phyloP scores from a whole-genome alignment of 2,329 filamentous ascomycete species.

The Ascochyta rabiei region DNA sequence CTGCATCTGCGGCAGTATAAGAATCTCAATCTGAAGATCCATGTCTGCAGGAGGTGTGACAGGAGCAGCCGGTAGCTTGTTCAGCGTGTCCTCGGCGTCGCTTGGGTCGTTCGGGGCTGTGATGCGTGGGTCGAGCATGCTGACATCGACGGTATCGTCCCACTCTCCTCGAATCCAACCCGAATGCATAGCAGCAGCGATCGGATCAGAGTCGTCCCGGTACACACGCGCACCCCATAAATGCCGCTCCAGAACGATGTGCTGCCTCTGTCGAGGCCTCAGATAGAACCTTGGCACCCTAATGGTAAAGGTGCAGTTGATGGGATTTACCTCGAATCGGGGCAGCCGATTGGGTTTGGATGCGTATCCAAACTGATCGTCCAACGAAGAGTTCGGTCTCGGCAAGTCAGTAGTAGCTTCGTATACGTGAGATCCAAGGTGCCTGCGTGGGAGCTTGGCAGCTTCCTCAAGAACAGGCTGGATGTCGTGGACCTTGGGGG shows the following conservation, averaged over 20 bases:
- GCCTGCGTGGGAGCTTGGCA: conserved; percentile 71
- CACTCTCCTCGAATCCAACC: conserved; percentile 93
- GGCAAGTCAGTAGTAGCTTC: conserved; percentile 65
- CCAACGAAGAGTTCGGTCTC: conserved; percentile 48
- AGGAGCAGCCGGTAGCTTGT: conserved; percentile 57
- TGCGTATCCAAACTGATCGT: conserved; percentile 63
- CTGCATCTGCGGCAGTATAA: conserved; percentile 80
- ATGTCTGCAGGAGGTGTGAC: conserved; percentile 69
- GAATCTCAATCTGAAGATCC: conserved; percentile 84
- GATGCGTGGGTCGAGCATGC: conserved; percentile 65
- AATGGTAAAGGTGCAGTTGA: conserved; percentile 87
- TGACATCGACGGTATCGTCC: conserved; percentile 75
- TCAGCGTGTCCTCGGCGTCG: conserved; percentile 51
- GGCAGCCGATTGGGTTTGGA: conserved; percentile 75
- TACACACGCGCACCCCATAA: conserved; percentile 96
- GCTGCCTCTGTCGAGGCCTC: conserved; percentile 71
- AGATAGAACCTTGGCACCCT: conserved; percentile 84
- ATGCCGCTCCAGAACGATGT: conserved; percentile 79
- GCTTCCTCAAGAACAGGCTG: conserved; percentile 71
- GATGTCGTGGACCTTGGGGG: conserved; percentile 64
- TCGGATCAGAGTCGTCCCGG: conserved; percentile 91
- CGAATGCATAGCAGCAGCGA: conserved; percentile 90
- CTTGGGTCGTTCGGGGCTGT: conserved; percentile 51
- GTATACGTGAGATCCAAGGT: conserved; percentile 86
- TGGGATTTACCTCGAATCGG: conserved; percentile 73